A percentile compares a stretch with the other conserved stretches of the same genome.
phyloP scores from a whole-genome alignment of 2,329 filamentous ascomycete species.

The Talaromyces amestolkiae region DNA sequence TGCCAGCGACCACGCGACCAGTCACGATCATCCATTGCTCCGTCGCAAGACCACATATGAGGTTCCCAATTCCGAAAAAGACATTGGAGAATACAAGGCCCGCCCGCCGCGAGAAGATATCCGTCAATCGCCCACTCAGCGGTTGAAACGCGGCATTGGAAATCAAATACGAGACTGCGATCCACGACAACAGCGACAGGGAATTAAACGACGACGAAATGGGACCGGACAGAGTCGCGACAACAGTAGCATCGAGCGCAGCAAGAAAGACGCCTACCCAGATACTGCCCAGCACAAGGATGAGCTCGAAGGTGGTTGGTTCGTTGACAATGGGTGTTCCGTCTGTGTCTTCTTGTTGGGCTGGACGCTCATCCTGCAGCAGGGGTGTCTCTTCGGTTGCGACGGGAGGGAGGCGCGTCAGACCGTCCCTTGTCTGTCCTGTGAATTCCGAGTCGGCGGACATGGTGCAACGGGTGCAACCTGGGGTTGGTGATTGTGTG shows the following conservation, averaged over 20 bases:
- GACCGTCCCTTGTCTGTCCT: slow-evolving; percentile 17
- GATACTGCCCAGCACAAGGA: slow-evolving; percentile 50
- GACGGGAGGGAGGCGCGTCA: slow-evolving; percentile 16
- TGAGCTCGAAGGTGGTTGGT: slow-evolving; percentile 46
- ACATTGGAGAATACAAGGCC: slow-evolving; percentile 77
- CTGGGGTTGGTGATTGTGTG: background rate
- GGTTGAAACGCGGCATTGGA: slow-evolving; percentile 85
- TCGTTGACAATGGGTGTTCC: slow-evolving; percentile 40
- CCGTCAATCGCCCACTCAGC: slow-evolving; percentile 78
- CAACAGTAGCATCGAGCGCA: slow-evolving; percentile 71
- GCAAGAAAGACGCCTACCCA: slow-evolving; percentile 58
- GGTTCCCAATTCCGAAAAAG: slow-evolving; percentile 75
- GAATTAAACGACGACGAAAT: slow-evolving; percentile 82
- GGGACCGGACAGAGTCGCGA: slow-evolving; percentile 78
- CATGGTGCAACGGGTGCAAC: background rate
- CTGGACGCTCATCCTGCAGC: slow-evolving; percentile 6
- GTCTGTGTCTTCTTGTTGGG: slow-evolving; percentile 17
- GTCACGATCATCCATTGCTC: slow-evolving; percentile 68
- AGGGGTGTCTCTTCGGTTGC: slow-evolving; percentile 20
- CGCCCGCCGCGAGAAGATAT: slow-evolving; percentile 78
- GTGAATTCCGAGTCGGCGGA: slow-evolving; percentile 12
- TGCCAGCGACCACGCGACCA: slow-evolving; percentile 75
- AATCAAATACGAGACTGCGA: slow-evolving; percentile 83
- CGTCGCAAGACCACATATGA: slow-evolving; percentile 74
- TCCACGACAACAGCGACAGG: slow-evolving; percentile 78